phyloP scores from a whole-genome alignment of 164 flowering plant genomes.

The Buxus sempervirens region DNA sequence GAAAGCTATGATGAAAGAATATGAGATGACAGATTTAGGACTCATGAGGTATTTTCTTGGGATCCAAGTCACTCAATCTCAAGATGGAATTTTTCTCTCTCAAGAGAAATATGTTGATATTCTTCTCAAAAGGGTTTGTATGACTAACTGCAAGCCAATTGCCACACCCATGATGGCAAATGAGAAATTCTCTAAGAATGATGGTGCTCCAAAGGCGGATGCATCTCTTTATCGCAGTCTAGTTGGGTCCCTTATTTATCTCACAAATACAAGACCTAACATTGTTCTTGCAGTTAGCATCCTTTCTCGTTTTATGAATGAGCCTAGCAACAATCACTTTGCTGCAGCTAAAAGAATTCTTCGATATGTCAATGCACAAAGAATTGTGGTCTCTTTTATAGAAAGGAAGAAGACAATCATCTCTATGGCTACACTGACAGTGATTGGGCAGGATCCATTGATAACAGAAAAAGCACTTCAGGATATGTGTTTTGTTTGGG shows the following conservation, averaged over 20 bases:
- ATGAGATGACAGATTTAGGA: constrained; percentile 13
- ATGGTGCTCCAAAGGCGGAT: constrained; percentile 9
- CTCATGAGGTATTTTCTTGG: constrained; percentile 12
- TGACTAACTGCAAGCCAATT: constrained; percentile 14
- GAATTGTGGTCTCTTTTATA: neutral
- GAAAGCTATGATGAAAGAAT: constrained; percentile 6
- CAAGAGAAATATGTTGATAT: constrained; percentile 13
- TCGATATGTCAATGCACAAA: neutral
- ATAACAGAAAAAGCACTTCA: neutral
- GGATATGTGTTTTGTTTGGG: neutral
- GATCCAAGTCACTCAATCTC: constrained; percentile 7
- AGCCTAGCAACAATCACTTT: neutral
- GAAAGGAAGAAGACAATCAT: neutral
- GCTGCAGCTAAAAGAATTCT: neutral
- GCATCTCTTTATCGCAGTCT: constrained; percentile 3
- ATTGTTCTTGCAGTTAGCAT: constrained; percentile 5
- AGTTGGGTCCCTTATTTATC: constrained; percentile 11
- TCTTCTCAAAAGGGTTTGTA: constrained; percentile 9
- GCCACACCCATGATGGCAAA: constrained; percentile 7
- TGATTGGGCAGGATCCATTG: neutral
- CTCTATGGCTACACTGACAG: neutral
- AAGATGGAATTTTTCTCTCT: constrained; percentile 2
- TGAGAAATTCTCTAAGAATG: constrained; percentile 13
- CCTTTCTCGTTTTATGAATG: constrained; percentile 11
- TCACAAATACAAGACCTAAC: too few relatives aligned